Evolutionary conservation across 2,329 filamentous ascomycete genomes (phyloP).

Genomic region (Aschersonia sp.): DNA sequence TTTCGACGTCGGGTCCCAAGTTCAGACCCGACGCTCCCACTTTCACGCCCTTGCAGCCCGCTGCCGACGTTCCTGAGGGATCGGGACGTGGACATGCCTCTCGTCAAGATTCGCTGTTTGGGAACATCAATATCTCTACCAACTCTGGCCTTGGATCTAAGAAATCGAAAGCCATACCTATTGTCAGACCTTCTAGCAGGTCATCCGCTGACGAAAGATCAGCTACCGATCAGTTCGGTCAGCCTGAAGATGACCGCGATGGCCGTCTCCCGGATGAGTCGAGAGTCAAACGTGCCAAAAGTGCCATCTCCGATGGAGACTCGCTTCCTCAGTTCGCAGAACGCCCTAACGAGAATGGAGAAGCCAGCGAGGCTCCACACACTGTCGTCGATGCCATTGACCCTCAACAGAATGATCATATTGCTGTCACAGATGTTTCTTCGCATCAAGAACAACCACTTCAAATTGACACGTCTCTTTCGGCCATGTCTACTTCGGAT

Average conservation of each 20-base stretch:
- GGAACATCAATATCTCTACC: constrained; percentile 48
- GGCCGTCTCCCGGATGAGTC: constrained; percentile 49
- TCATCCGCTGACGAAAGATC: constrained; percentile 15
- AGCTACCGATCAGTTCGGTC: constrained; percentile 8
- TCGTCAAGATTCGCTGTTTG: constrained; percentile 45
- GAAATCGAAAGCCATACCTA: constrained; percentile 72
- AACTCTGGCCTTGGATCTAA: constrained; percentile 51
- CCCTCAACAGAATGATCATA: constrained; percentile 4
- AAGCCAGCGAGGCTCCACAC: constrained; percentile 3
- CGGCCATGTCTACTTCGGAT: constrained; percentile 37
- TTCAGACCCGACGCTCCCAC: constrained; percentile 65
- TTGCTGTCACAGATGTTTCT: constrained; percentile 12
- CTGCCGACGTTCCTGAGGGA: constrained; percentile 26
- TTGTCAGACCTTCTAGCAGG: constrained; percentile 50
- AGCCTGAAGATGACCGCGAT: constrained; percentile 24
- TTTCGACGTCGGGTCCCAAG: constrained; percentile 49
- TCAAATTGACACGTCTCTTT: constrained; percentile 35
- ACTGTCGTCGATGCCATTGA: background rate
- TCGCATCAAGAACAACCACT: constrained; percentile 27
- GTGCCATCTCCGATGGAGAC: constrained; percentile 50
- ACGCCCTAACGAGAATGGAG: constrained; percentile 17
- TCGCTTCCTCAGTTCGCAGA: constrained; percentile 63
- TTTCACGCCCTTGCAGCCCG: constrained; percentile 49
- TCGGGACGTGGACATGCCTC: constrained; percentile 29
- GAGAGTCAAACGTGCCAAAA: constrained; percentile 62